These are phyloP conservation scores for Ophiosphaerella herpotricha DNA, from an alignment of 2,329 filamentous ascomycete genomes.

Conservation along the genomic window DNA sequence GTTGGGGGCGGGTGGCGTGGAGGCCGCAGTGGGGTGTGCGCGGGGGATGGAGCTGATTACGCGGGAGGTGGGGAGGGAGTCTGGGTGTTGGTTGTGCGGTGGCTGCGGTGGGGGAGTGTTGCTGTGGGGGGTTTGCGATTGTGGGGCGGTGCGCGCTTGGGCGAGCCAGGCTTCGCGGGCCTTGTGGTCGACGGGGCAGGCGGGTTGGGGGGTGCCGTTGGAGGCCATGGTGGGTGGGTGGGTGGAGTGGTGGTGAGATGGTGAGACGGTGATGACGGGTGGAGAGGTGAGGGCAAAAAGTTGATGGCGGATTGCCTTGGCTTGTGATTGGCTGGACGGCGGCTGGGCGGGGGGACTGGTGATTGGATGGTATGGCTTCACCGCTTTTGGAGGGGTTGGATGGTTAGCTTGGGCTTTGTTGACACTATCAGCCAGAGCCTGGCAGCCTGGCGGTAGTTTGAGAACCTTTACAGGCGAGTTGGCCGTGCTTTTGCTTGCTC, in stretches of 20 bases:
- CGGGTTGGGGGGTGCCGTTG: conserved; percentile 40
- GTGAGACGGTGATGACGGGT: background rate
- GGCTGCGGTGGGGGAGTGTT: conserved; percentile 15
- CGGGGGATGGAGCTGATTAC: conserved; percentile 48
- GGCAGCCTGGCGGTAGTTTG: background rate
- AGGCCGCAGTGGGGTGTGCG: conserved; percentile 29
- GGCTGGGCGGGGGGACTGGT: conserved; percentile 1
- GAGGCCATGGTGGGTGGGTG: conserved; percentile 27
- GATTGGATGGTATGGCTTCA: conserved; percentile 10
- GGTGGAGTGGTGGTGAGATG: conserved; percentile 1
- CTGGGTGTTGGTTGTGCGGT: conserved; percentile 15
- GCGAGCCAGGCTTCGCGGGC: conserved; percentile 85
- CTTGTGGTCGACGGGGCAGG: conserved; percentile 88
- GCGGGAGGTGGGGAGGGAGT: conserved; percentile 49
- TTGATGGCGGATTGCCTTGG: conserved; percentile 14
- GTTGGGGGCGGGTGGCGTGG: conserved; percentile 59
- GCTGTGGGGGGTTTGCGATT: conserved; percentile 22
- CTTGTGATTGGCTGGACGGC: conserved; percentile 22
- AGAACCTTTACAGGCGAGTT: background rate
- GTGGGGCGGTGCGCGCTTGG: conserved; percentile 59
- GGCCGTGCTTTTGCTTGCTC: too few species aligned
- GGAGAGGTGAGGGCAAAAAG: conserved; percentile 30
- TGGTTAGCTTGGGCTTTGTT: background rate
- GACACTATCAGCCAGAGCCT: background rate
- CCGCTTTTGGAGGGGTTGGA: conserved; percentile 13